Evolutionary conservation across 176 grass and related monocot genomes (phyloP), one percentile per base, ranked within the genome.

Genomic region (Canna indica): DNA sequence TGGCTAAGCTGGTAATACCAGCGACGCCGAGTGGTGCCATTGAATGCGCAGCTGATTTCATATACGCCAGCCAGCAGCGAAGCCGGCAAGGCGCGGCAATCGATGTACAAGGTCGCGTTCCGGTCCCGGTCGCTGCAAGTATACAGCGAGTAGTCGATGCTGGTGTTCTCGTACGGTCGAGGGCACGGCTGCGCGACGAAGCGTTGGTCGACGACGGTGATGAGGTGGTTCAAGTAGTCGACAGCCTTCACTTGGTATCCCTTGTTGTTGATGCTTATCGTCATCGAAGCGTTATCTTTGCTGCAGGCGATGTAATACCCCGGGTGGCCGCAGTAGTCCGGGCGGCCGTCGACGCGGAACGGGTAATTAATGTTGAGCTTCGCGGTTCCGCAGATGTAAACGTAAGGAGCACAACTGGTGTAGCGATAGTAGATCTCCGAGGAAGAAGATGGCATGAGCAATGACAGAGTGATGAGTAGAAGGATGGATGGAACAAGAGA

Each of bases 301-400:
- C 8, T 77, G 25, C 32, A 75, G 70, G 0, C 0, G 0, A 31
- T 7, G 56, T 30, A 88, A 15, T 83, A 88, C 0, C 58, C 70
- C 26, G 77, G 82, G 81, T 38, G 42, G 0, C 74, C 82, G 4
- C 28, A 15, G 39, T 0, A 2, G 30, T 15, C 8, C 3, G 18
- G 3, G 11, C 64, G 76, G 47, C 71, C 48, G 14, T 73, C 52
- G 22, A 73, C 52, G 11, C 7, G 53, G 17, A 87, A 87, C 10
- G 85, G 85, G 48, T 87, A 87, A 0, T 31, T 32, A 34, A 87
- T 41, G 0, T 0, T 14, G 3, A 87, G 0, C 0, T 7, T 0
- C 5, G 65, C 74, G 52, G 32, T 0, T 36, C 63, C 63, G 63
- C 63, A 66, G 18, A 34, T 11, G 20, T 39, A 66, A 24, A 14